Evolutionary conservation across 352 stramenopile genomes (phyloP).

Genomic region (Pythium rhizo-oryzae): DNA sequence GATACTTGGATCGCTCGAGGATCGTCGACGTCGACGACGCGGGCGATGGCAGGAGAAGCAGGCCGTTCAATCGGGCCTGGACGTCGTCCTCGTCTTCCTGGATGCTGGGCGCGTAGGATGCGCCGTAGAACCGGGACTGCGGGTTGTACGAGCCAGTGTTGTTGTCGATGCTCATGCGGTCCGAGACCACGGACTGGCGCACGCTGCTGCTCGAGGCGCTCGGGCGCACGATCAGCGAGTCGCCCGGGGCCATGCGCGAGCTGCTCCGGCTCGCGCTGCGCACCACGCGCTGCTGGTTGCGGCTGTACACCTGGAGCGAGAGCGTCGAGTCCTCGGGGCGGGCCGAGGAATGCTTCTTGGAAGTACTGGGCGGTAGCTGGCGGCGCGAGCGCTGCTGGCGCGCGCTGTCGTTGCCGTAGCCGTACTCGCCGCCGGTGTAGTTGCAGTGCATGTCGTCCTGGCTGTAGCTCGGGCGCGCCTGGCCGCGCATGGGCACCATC

Average conservation of each 20-base stretch:
- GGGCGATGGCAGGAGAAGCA: constrained; percentile 41
- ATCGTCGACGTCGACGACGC: constrained; percentile 65
- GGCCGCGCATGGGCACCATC: constrained; percentile 37
- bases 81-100: constrained; percentile 66
- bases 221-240: constrained; percentile 58
- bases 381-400: constrained; percentile 2
- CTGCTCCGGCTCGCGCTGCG: constrained; percentile 22
- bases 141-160: constrained; percentile 76
- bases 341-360: too few species aligned
- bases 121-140: constrained; percentile 44
- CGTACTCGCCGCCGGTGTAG: constrained; percentile 10
- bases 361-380: constrained; percentile 18
- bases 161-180: constrained; percentile 76
- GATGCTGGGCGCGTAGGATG: constrained; percentile 59
- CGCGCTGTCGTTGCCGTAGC: constrained; percentile 8
- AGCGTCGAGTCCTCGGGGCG: constrained; percentile 36
- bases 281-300: constrained; percentile 29
- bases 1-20: constrained; percentile 26
- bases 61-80: constrained; percentile 63
- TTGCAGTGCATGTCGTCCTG: constrained; percentile 31
- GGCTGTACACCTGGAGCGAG: constrained; percentile 73
- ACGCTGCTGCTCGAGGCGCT: constrained; percentile 45
- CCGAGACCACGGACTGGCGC: constrained; percentile 47
- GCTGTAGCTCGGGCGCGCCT: constrained; percentile 16
- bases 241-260: constrained; percentile 39